Evolutionary conservation across 495 filamentous ascomycete genomes (phyloP).

Genomic region (Lasiosphaeriaceae sp.): DNA sequence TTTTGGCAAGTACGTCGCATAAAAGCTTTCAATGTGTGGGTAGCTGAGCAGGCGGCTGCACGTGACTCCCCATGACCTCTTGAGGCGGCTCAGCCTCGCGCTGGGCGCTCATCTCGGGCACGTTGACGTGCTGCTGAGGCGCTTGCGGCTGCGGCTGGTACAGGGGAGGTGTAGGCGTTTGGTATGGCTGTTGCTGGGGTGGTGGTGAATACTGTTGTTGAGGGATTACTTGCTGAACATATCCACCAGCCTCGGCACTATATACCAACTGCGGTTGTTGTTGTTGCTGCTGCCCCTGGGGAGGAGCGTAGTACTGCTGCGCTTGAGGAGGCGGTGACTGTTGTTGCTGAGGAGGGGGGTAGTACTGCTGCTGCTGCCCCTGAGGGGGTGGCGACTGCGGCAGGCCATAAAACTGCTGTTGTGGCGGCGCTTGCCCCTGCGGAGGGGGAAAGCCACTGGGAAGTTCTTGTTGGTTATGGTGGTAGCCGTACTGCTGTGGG

Average conservation of each 20-base stretch:
- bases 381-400: background rate
- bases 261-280: background rate
- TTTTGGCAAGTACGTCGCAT: too few relatives aligned
- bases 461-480: background rate
- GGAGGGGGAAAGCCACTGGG: background rate
- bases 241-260: background rate
- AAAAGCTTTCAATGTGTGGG: too few relatives aligned
- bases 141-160: background rate
- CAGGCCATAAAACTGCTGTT: background rate
- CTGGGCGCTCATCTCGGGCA: conserved; percentile 13
- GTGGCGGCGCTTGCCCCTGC: background rate
- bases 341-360: background rate
- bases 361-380: conserved; percentile 4
- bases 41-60: background rate
- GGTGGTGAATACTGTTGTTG: background rate
- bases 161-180: background rate
- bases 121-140: background rate
- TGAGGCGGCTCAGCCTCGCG: conserved; percentile 14
- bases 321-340: background rate
- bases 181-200: background rate
- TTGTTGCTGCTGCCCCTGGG: background rate
- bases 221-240: background rate
- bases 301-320: background rate
- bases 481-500: background rate
- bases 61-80: conserved; percentile 13